Base-by-base conservation (phyloP, 352 stramenopile genomes). In the Phytopythium boreale region DNA sequence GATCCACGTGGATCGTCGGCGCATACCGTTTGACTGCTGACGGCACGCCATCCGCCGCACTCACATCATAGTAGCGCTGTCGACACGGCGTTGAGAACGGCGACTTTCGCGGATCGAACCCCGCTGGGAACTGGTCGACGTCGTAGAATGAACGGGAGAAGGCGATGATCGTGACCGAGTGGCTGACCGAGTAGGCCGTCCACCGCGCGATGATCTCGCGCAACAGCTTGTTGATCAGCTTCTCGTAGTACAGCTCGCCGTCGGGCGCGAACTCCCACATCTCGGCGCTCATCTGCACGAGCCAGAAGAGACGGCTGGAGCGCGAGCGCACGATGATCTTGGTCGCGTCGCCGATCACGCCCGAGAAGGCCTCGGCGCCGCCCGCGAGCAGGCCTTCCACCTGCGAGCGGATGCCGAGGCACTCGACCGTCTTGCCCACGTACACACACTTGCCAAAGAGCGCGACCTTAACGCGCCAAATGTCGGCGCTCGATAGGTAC, bases 311-410 rank as follows among this genome's bases (percentile, higher is more conserved):
- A 19, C 97, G 82, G 51, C 95, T 96, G 2, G 93, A 98, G 14
- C 96, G 84, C 34, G 95, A 99, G 58, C 83, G 87, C 15, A 97
- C 98, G 24, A 97, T 98, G 49, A 99, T 93, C 72, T 98, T 99
- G 7, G 97, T 99, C 27, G 95, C 80, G 24, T 96, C 86, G 34
- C 92, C 96, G 57, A 99, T 92, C 44, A 99, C 87, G 17, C 96
- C 97, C 37, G 88, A 98, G 50, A 87, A 65, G 1, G 97, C 75
- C 2, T 81, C 75, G 37, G 84, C 72, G 37, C 81, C 80, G 39
- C 82, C 82, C 1, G 84, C 75, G 43, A 97, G 72, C 20, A 97
- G 74, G 44, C 97, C 95, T 53, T 98, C 93, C 60, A 98, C 93
- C 56, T 96, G 82, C 2, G 88, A 93, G 49, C 93, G 89, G 34